Evolutionary conservation across 371 early-diverging fungal species (phyloP), one percentile per base, ranked within the genome.

Genomic region (Mortierella sp.): DNA sequence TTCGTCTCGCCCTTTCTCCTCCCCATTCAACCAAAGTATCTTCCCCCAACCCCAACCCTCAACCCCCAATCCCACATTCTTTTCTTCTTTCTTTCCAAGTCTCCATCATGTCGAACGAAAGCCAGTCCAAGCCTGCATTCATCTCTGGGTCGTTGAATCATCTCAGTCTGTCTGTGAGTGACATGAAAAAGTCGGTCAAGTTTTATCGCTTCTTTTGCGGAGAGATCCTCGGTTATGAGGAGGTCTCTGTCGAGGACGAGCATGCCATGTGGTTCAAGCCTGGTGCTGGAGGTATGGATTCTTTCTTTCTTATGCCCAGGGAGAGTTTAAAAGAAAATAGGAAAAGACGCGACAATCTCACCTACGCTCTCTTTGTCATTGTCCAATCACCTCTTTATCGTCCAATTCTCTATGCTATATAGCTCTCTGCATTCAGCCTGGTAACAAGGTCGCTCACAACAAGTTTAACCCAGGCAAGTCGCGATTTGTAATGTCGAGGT

Each of bases 191-290:
- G 25, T 66, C 67, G 7, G 26, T 60, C 55, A 47, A 37, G 44
- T 66, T 66, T 43, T 66, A 66, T 60, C 47, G 45, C 43, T 66
- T 66, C n/a, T 51, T 66, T 45, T 66, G 50, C 37, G 19, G 14
- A 9, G 67, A 66, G 1, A 43, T 66, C 21, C 60, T 66, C 14
- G 60, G 55, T 2, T 66, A 58, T 26, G 51, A n/a, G 7, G 45
- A 50, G 18, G 55, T 60, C 18, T 44, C 48, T 9, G 28, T 28
- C 23, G 44, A 29, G 25, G 45, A 58, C 16, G 28, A 66, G 45
- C 60, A 66, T 52, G 50, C 67, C 52, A 59, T 66, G 60, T 66
- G 67, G 67, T 66, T 28, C 37, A 66, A 60, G 37, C 53, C 43
- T 25, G 67, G 67, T 1, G 51, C 60, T 12, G 51, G 43, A 53